A percentile compares a stretch with the other conserved stretches of the same genome.
Evolutionary conservation across 805 yeast genomes (phyloP).

Genomic region (Suhomyces tanzawaensis): DNA sequence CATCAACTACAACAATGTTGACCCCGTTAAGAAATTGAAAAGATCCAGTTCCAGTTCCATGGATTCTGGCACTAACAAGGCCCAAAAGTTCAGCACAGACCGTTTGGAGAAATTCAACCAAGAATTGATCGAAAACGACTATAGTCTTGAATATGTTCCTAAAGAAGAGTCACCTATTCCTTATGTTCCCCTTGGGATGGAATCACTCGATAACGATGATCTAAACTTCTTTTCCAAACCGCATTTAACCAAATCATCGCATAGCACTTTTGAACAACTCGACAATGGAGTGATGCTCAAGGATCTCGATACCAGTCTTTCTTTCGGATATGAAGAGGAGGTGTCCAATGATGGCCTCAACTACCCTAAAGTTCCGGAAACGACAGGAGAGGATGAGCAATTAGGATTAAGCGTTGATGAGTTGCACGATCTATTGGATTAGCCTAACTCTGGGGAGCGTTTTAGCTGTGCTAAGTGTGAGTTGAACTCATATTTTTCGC

Average conservation of each 20-base stretch:
- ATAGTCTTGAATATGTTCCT: constrained; percentile 51
- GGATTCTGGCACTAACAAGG: neutral
- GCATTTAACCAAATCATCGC: constrained; percentile 8
- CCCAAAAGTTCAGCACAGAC: neutral
- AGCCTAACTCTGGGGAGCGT: too few relatives aligned
- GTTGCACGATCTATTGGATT: constrained; percentile 36
- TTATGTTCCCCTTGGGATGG: constrained; percentile 45
- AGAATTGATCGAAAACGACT: constrained; percentile 26
- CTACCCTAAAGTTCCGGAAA: neutral
- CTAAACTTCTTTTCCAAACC: constrained; percentile 23
- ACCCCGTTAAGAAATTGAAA: constrained; percentile 25
- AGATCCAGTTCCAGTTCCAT: neutral
- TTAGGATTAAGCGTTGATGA: constrained; percentile 36
- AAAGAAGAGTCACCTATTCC: constrained; percentile 34
- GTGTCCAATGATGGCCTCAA: constrained; percentile 8
- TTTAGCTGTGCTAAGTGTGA: too few relatives aligned
- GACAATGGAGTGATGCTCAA: constrained; percentile 13
- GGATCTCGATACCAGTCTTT: constrained; percentile 8
- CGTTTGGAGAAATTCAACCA: constrained; percentile 7
- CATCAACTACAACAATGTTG: constrained; percentile 17
- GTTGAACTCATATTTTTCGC: too few relatives aligned
- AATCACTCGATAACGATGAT: constrained; percentile 33
- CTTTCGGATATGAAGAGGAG: constrained; percentile 10
- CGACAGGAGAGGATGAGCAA: constrained; percentile 9
- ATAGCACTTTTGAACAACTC: constrained; percentile 8